Conservation (phyloP, 2,329 filamentous ascomycete species). For the Nemania sp. region DNA sequence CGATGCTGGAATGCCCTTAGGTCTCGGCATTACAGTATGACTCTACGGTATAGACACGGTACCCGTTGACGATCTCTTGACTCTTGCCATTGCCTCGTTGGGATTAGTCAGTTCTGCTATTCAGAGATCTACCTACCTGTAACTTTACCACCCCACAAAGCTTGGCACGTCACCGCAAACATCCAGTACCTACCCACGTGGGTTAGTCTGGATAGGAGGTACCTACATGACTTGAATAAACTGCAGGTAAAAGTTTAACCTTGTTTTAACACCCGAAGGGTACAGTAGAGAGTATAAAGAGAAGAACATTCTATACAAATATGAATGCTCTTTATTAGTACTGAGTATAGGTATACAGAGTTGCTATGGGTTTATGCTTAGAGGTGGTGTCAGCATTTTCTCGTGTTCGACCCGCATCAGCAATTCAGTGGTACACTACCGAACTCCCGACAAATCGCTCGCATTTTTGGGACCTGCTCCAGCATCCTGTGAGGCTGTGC, state of each 20-base stretch:
- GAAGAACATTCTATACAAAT: background rate
- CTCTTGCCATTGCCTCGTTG: background rate
- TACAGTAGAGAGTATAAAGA: background rate
- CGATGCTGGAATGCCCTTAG: too few species aligned
- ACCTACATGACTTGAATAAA: background rate
- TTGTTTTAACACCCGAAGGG: background rate
- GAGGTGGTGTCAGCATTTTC: slow-evolving; percentile 21
- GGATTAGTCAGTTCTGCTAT: background rate
- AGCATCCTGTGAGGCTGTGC: slow-evolving; percentile 8
- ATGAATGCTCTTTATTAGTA: background rate
- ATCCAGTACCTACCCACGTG: background rate
- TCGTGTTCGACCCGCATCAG: slow-evolving; percentile 19
- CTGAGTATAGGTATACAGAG: background rate
- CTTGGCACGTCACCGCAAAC: slow-evolving; percentile 1
- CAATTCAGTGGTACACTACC: background rate
- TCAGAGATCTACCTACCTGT: background rate
- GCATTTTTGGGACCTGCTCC: background rate
- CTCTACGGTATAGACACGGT: too few species aligned
- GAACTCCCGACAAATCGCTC: background rate
- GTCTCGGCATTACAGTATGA: too few species aligned
- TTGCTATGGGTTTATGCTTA: background rate
- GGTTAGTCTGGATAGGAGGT: too few species aligned
- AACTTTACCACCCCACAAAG: background rate
- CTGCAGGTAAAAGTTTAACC: background rate
- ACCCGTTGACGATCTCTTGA: background rate